phyloP scores from a whole-genome alignment of 2,329 filamentous ascomycete genomes.

The Macrophomina tecta region DNA sequence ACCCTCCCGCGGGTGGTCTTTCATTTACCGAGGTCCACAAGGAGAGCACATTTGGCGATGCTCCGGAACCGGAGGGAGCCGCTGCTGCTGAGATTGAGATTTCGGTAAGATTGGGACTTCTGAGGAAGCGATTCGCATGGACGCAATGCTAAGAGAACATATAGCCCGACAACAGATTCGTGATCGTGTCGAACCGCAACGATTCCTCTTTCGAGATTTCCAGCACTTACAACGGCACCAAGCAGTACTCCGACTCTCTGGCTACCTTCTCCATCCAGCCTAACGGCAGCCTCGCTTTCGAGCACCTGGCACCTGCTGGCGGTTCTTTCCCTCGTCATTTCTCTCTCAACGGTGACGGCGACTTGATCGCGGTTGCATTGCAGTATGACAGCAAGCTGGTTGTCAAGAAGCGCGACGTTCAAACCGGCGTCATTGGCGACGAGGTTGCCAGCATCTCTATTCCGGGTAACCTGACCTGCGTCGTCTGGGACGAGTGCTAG shows the following conservation, averaged over 20 bases:
- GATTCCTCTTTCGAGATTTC: slow-evolving; percentile 60
- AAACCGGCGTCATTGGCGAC: slow-evolving; percentile 64
- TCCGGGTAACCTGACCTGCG: slow-evolving; percentile 43
- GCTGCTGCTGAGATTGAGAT: slow-evolving; percentile 63
- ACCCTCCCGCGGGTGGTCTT: slow-evolving; percentile 49
- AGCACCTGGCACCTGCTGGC: slow-evolving; percentile 67
- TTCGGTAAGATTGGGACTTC: slow-evolving; percentile 55
- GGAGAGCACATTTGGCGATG: slow-evolving; percentile 47
- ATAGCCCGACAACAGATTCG: slow-evolving; percentile 59
- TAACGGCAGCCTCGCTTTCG: slow-evolving; percentile 62
- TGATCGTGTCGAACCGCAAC: slow-evolving; percentile 72
- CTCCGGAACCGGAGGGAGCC: slow-evolving; percentile 38
- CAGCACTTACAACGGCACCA: slow-evolving; percentile 52
- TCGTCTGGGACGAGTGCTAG: slow-evolving; percentile 38
- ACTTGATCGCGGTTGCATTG: slow-evolving; percentile 69
- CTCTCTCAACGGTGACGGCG: slow-evolving; percentile 68
- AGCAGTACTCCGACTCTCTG: slow-evolving; percentile 61
- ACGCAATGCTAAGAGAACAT: neutral
- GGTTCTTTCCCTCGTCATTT: slow-evolving; percentile 72
- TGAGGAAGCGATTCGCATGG: too few species aligned
- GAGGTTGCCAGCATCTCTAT: slow-evolving; percentile 42
- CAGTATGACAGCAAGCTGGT: slow-evolving; percentile 67
- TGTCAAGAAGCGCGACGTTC: slow-evolving; percentile 65
- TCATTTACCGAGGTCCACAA: slow-evolving; percentile 56
- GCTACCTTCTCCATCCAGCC: slow-evolving; percentile 65